phyloP scores from a whole-genome alignment of 768 basidiomycete genomes.

The Trametes gibbosa region DNA sequence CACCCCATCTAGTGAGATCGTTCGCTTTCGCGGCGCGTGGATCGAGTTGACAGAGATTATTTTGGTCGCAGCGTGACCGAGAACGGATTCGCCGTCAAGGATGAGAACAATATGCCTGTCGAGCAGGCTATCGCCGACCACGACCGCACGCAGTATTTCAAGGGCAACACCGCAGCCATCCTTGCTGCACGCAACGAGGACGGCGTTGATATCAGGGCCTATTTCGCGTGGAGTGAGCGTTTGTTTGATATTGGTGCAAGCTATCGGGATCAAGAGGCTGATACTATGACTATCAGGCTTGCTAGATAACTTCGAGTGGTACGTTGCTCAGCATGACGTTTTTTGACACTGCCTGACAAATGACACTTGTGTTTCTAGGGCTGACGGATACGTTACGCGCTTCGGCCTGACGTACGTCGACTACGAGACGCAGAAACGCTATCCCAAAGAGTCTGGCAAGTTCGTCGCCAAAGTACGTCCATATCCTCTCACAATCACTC shows the following conservation, averaged over 20 bases:
- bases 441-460: slow-evolving; percentile 60
- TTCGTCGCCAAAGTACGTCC: slow-evolving; percentile 51
- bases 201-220: slow-evolving; percentile 58
- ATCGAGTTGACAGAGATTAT: neutral
- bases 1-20: slow-evolving; percentile 53
- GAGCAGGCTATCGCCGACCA: slow-evolving; percentile 53
- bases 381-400: slow-evolving; percentile 66
- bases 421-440: slow-evolving; percentile 63
- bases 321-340: neutral
- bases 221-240: slow-evolving; percentile 66
- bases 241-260: neutral
- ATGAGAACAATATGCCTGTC: slow-evolving; percentile 52
- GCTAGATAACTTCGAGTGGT: slow-evolving; percentile 73
- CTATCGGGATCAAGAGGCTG: neutral
- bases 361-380: slow-evolving; percentile 30
- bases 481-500: neutral
- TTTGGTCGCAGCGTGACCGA: slow-evolving; percentile 55
- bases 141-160: slow-evolving; percentile 69
- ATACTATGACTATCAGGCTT: slow-evolving; percentile 39
- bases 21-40: neutral
- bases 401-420: slow-evolving; percentile 74
- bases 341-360: neutral
- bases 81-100: slow-evolving; percentile 70
- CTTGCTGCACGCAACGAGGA: slow-evolving; percentile 60
- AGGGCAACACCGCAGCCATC: slow-evolving; percentile 52